phyloP scores from a whole-genome alignment of 2,329 filamentous ascomycete species.

The Rhynchosporium secalis region DNA sequence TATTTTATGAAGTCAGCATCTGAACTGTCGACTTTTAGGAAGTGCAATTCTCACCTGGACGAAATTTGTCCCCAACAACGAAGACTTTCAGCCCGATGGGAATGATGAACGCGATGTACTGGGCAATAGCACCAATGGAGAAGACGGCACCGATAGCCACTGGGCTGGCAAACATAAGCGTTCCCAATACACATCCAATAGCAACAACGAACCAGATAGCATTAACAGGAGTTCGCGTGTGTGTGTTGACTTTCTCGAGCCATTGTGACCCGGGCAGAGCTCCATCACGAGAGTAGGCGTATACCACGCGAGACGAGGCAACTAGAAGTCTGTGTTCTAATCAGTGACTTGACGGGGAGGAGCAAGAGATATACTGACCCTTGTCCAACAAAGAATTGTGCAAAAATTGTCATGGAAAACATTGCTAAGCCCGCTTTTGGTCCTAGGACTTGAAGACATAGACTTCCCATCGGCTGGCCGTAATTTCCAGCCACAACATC shows the following conservation, averaged over 20 bases:
- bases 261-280: conserved; percentile 62
- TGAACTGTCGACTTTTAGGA: neutral
- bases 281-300: conserved; percentile 71
- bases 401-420: conserved; percentile 65
- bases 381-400: conserved; percentile 71
- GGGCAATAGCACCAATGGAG: conserved; percentile 67
- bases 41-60: conserved; percentile 34
- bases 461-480: conserved; percentile 69
- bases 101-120: conserved; percentile 61
- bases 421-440: conserved; percentile 61
- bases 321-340: conserved; percentile 57
- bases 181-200: conserved; percentile 59
- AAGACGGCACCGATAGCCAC: conserved; percentile 68
- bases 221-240: conserved; percentile 67
- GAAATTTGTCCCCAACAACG: conserved; percentile 62
- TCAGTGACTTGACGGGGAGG: neutral
- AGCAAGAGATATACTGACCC: conserved; percentile 41
- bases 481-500: conserved; percentile 59
- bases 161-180: conserved; percentile 65
- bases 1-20: conserved; percentile 2
- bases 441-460: conserved; percentile 64
- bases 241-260: conserved; percentile 60
- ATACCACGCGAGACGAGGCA: conserved; percentile 63
- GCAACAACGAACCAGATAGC: conserved; percentile 66
- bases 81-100: conserved; percentile 60